Evolutionary conservation across 2,329 filamentous ascomycete species (phyloP), one percentile per base, ranked within the genome.

Genomic region (Tolypocladium ovalisporum): DNA sequence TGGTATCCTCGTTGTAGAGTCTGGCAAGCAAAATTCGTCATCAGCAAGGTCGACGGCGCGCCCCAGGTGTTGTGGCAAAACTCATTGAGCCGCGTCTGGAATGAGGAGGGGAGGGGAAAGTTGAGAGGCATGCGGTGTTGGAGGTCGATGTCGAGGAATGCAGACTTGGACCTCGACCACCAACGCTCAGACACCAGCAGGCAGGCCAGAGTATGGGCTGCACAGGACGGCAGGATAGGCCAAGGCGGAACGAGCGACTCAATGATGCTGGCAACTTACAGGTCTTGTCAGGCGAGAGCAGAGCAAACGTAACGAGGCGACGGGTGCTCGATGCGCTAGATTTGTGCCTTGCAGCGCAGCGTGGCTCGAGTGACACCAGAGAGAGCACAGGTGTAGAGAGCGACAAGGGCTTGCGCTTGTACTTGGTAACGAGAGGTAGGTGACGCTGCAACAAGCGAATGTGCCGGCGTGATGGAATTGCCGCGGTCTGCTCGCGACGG

Each of bases 71-170:
- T 64, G 59, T 62, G 61, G 56, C 40, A 59, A 57, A 58, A 54
- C 51, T 55, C 37, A 55, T 56, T 40, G 36, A 55, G 54, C 56
- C 58, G 60, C 56, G 62, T 59, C 57, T 65, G 63, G 63, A 65
- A 66, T 66, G 64, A 55, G 59, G 57, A 57, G 51, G 58, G 57
- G 58, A 52, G 47, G 57, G 57, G 51, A 52, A 59, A 55, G 53
- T 39, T 42, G 47, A 34, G 47, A 51, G 44, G 9, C 9, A 32
- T 10, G 27, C 17, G n/a, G 27, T 7, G 29, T 29, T 13, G 13
- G 29, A 22, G 29, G 29, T 22, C 10, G 47, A 51, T 2, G 9
- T 51, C 19, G 10, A 58, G 60, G 57, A 60, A 57, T 55, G 56
- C 36, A n/a, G 27, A 40, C 47, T 19, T 44, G 36, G 22, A 34